Evolutionary conservation across 108 stramenopile genomes (phyloP).

Genomic region (Pseudonitzschia multistriata): DNA sequence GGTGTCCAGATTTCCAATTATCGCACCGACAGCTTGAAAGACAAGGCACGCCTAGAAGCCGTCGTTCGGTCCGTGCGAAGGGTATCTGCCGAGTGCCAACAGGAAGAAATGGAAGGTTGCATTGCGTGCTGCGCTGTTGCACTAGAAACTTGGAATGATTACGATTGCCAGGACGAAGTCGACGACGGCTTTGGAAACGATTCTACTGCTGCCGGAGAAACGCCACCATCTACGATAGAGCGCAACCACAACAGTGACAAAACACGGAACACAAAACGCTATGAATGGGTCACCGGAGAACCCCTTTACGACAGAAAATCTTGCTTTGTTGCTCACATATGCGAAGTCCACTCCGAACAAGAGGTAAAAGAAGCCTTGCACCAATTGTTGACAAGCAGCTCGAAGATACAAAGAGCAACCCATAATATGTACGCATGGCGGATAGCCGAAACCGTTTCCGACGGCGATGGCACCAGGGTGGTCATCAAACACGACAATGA

Average conservation of each 20-base stretch:
- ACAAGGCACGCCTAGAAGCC: conserved; percentile 33
- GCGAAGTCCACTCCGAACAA: conserved; percentile 26
- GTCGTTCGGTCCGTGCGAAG: conserved; percentile 19
- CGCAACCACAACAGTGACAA: neutral
- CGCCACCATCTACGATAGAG: neutral
- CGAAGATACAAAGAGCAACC: conserved; percentile 48
- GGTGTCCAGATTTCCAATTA: conserved; percentile 24
- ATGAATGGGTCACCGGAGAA: conserved; percentile 35
- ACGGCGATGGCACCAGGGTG: conserved; percentile 7
- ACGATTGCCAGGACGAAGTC: too few species aligned
- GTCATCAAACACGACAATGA: conserved; percentile 72
- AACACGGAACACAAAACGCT: neutral
- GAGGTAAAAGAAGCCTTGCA: conserved; percentile 26
- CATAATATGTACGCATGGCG: conserved; percentile 91
- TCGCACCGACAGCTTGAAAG: conserved; percentile 7
- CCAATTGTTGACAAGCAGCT: conserved; percentile 25
- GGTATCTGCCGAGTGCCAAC: conserved; percentile 21
- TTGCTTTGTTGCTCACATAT: conserved; percentile 36
- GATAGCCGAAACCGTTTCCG: conserved; percentile 34
- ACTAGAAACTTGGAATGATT: conserved; percentile 35
- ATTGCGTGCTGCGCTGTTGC: conserved; percentile 37
- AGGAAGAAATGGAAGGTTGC: conserved; percentile 28
- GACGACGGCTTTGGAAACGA: too few species aligned
- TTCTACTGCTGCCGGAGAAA: neutral
- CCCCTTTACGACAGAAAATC: conserved; percentile 38